These are phyloP conservation scores for Diplodia corticola DNA, from an alignment of 2,329 filamentous ascomycete genomes.

Conservation along the genomic window DNA sequence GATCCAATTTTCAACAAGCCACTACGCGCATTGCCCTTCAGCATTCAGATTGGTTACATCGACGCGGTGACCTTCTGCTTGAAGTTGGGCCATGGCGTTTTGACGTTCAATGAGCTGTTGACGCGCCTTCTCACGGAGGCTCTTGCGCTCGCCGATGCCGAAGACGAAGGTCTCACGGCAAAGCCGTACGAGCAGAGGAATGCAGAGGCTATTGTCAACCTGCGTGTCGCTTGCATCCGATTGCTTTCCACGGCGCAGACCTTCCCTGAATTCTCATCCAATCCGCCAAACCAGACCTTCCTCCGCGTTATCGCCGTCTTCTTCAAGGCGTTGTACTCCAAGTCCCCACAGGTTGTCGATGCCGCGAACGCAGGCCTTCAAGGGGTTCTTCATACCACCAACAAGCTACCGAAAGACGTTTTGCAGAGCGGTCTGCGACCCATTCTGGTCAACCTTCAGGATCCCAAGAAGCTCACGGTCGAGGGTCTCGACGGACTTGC, in stretches of 20 bases:
- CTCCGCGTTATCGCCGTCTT: slow-evolving; percentile 82
- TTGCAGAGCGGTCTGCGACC: slow-evolving; percentile 91
- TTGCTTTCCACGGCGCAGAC: slow-evolving; percentile 91
- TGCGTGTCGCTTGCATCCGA: slow-evolving; percentile 90
- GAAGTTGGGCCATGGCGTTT: slow-evolving; percentile 81
- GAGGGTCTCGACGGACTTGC: slow-evolving; percentile 90
- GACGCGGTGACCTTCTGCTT: slow-evolving; percentile 97
- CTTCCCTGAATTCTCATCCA: slow-evolving; percentile 86
- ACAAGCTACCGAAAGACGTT: slow-evolving; percentile 91
- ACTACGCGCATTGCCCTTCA: slow-evolving; percentile 85
- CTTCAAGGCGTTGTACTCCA: slow-evolving; percentile 95
- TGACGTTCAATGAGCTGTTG: slow-evolving; percentile 88
- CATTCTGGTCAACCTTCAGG: slow-evolving; percentile 94
- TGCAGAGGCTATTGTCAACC: slow-evolving; percentile 88
- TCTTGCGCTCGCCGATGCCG: slow-evolving; percentile 87
- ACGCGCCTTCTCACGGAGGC: slow-evolving; percentile 92
- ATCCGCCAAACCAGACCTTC: slow-evolving; percentile 64
- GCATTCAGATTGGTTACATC: slow-evolving; percentile 96
- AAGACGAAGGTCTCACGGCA: slow-evolving; percentile 87
- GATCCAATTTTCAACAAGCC: slow-evolving; percentile 94
- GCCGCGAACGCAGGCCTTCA: slow-evolving; percentile 90
- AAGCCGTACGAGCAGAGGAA: slow-evolving; percentile 89
- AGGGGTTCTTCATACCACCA: slow-evolving; percentile 81
- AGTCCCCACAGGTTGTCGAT: slow-evolving; percentile 87
- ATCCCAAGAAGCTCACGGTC: slow-evolving; percentile 84